These are phyloP conservation scores for Rosa rugosa DNA, from an alignment of 306 rosid genomes.

Conservation along the genomic window DNA sequence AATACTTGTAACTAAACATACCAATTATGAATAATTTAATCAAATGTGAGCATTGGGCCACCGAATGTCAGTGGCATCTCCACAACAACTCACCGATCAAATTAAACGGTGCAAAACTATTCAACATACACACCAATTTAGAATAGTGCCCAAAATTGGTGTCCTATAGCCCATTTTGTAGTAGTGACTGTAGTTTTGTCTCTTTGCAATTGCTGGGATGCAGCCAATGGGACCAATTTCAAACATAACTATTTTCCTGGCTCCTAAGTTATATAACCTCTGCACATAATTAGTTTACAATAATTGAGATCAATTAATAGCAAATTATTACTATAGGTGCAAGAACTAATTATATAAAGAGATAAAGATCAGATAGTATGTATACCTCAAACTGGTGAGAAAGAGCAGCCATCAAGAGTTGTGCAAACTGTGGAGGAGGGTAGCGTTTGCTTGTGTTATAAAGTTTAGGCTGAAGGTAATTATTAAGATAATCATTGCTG, in stretches of 20 bases:
- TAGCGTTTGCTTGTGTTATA: constrained; percentile 27
- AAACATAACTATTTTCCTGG: constrained; percentile 44
- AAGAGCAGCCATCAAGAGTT: constrained; percentile 32
- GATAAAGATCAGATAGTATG: background rate
- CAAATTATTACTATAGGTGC: background rate
- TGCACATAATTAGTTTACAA: constrained; percentile 2
- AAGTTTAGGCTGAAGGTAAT: constrained; percentile 28
- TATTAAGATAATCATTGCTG: constrained; percentile 51
- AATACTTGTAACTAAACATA: too few relatives aligned
- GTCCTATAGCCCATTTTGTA: too few relatives aligned
- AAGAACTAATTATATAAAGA: background rate
- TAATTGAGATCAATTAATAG: background rate
- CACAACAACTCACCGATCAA: too few relatives aligned
- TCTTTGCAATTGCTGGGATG: too few relatives aligned
- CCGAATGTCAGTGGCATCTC: too few relatives aligned
- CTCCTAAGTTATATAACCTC: constrained; percentile 52
- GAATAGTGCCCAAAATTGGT: too few relatives aligned
- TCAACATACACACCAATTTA: too few relatives aligned
- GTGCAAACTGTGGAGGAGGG: constrained; percentile 34
- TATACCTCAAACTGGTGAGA: constrained; percentile 33
- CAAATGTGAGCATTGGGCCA: too few relatives aligned
- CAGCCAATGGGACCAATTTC: constrained; percentile 58
- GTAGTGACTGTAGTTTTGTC: too few relatives aligned
- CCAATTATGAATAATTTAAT: too few relatives aligned
- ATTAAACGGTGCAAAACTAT: too few relatives aligned